phyloP scores from a whole-genome alignment of 441 rosid genomes.

The Erysimum pusillum region DNA sequence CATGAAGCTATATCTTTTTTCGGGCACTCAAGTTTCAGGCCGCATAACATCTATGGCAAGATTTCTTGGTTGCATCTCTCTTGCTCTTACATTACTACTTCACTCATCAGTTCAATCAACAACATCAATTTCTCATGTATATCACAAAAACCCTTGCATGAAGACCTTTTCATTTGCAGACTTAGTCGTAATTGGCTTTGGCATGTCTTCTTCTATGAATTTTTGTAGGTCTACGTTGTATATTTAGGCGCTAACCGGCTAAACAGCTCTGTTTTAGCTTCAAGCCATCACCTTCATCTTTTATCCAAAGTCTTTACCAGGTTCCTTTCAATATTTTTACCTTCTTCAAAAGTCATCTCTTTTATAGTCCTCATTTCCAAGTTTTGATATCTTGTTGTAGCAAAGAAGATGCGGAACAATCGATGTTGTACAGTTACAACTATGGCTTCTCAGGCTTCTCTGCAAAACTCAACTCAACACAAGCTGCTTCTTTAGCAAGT shows the following conservation, averaged over 20 bases:
- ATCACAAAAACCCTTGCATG: slow-evolving; percentile 4
- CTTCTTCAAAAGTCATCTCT: slow-evolving; percentile 1
- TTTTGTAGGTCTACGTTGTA: slow-evolving; percentile 68
- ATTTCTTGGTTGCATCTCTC: slow-evolving; percentile 6
- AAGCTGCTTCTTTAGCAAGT: slow-evolving; percentile 66
- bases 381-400: slow-evolving; percentile 43
- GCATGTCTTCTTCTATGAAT: background rate
- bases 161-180: slow-evolving; percentile 5
- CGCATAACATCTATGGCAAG: slow-evolving; percentile 22
- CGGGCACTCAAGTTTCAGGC: background rate
- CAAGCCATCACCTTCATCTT: slow-evolving; percentile 59
- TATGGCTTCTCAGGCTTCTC: slow-evolving; percentile 77
- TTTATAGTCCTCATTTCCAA: background rate
- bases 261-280: slow-evolving; percentile 49
- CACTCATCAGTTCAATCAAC: slow-evolving; percentile 28
- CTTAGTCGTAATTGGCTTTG: slow-evolving; percentile 2
- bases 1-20: background rate
- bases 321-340: slow-evolving; percentile 37
- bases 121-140: slow-evolving; percentile 23
- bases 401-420: slow-evolving; percentile 62
- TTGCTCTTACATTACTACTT: slow-evolving; percentile 19
- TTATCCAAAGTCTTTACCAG: slow-evolving; percentile 63
- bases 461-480: slow-evolving; percentile 67
- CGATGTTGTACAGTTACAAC: slow-evolving; percentile 71
- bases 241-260: slow-evolving; percentile 64